Conservation (phyloP, 345 rosid species). For the Trapa bicornis region DNA sequence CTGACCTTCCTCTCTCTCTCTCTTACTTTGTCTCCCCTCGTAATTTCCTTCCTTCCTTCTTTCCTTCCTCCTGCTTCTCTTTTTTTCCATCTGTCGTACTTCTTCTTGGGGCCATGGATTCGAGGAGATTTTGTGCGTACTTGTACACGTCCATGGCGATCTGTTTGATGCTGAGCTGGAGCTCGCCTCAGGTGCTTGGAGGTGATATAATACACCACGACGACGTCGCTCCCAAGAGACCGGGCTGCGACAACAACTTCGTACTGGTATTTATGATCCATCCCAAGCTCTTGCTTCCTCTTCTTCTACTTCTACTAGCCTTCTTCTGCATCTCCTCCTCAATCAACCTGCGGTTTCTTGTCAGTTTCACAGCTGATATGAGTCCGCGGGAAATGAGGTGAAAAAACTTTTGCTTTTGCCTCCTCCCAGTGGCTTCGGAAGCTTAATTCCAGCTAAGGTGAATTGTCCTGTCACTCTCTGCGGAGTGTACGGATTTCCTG, state of each 20-base stretch:
- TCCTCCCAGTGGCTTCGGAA: not conserved
- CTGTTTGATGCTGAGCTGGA: conserved; percentile 17
- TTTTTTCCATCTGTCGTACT: not conserved
- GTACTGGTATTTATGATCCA: conserved; percentile 40
- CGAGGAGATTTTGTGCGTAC: conserved; percentile 7
- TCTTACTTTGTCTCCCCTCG: no score
- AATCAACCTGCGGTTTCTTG: not conserved
- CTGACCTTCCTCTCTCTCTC: no score
- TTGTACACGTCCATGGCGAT: conserved; percentile 6
- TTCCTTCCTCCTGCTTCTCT: not conserved
- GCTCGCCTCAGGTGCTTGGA: conserved; percentile 25
- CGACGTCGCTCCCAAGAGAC: conserved; percentile 51
- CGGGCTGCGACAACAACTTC: conserved; percentile 87
- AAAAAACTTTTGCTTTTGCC: not conserved
- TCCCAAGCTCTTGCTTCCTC: not conserved
- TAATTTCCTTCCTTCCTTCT: no score
- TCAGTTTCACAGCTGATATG: not conserved
- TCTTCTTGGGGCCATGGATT: conserved; percentile 5
- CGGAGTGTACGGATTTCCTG: not conserved
- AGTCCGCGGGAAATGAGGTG: not conserved
- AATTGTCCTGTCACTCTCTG: not conserved
- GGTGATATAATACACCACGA: conserved; percentile 94
- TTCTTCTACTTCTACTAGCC: no score
- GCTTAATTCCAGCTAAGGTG: not conserved
- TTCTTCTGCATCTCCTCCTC: not conserved